Base-by-base conservation (phyloP, 2,329 filamentous ascomycete species). In the Aspergillus viridinutans region DNA sequence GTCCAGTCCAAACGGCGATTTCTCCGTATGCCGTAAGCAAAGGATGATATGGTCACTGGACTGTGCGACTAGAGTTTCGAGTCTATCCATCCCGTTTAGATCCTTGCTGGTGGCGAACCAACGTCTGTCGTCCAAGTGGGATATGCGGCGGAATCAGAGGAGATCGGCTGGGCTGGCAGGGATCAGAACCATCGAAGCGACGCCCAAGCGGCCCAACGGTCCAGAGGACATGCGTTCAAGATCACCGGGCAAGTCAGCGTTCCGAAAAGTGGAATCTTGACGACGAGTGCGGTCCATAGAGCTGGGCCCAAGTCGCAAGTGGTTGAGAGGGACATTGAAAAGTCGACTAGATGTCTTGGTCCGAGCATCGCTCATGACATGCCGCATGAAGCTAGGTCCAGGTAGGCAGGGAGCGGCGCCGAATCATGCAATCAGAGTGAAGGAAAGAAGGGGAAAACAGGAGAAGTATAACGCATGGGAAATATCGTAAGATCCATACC, bases 41-140 rank as follows among this genome's bases (percentile, higher is more conserved):
- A 54, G 59, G 38, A 60, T 54, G 25, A 49, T 54, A 50, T 50
- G 32, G 47, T 49, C 54, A 59, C 40, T 40, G 54, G 58, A 17
- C 58, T 62, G 53, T 65, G 58, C 56, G 49, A 62, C 60, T 56
- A 26, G 45, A 43, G 50, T 42, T 17, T 61, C 64, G 58, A 64
- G 55, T 60, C 58, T 54, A 58, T 38, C 25, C 43, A 56, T 29
- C 29, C 43, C 52, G 25, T 28, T 55, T 32, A 42, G 59, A 55
- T 58, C 54, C 50, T 35, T 49, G 52, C 8, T 54, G 55, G 58
- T 28, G 35, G 55, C 58, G 55, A 63, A 62, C 54, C 43, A 58
- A 38, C 35, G 29, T 45, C 50, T 53, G 28, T 47, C 48, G 49
- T 52, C 51, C 40, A 25, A 49, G 40, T 51, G 51, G 28, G 53